Evolutionary conservation across 2,329 filamentous ascomycete species (phyloP), one percentile per base, ranked within the genome.

Genomic region (Pyrenochaeta sp.): DNA sequence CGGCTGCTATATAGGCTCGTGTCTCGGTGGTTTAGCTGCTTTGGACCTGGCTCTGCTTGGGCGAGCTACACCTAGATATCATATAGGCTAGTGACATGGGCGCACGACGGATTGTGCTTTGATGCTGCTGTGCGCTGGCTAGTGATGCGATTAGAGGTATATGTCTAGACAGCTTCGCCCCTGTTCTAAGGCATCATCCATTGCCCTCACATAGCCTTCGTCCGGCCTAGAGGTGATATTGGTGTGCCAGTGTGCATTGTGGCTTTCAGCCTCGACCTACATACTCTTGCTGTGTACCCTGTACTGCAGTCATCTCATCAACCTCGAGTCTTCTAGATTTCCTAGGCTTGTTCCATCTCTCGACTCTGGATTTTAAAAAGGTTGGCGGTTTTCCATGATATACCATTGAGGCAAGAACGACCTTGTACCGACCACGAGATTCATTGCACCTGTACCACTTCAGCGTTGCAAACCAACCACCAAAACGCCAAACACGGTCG

Each of bases 101-200:
- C 49, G 35, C 50, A 46, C 22, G 39, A 40, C 46, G 46, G 52
- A 51, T 37, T 48, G 52, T 55, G 52, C 52, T 34, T 30, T 45
- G 40, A n/a, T 44, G 42, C 26, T 38, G 23, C 35, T 48, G 35
- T 48, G 46, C 18, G 22, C 41, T 43, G 23, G 37, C 39, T 37
- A 31, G 28, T 36, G 20, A 40, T 28, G 28, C 14, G 34, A 43
- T 38, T 31, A 29, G 24, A 19, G 15, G 42, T 49, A 32, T 41
- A 46, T 44, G 40, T 36, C 17, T 6, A 22, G 9, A 17, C 13
- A 13, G 13, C 17, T 6, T 27, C 32, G 30, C 20, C 40, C 29
- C 32, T 27, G 5, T 26, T 32, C 35, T 26, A 37, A 34, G 23
- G n/a, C n/a, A n/a, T n/a, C 21, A 22, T 47, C 19, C 15, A 21